These are phyloP conservation scores for Artemisia tridentata DNA, from an alignment of 129 eudicot species.

Conservation along the genomic window DNA sequence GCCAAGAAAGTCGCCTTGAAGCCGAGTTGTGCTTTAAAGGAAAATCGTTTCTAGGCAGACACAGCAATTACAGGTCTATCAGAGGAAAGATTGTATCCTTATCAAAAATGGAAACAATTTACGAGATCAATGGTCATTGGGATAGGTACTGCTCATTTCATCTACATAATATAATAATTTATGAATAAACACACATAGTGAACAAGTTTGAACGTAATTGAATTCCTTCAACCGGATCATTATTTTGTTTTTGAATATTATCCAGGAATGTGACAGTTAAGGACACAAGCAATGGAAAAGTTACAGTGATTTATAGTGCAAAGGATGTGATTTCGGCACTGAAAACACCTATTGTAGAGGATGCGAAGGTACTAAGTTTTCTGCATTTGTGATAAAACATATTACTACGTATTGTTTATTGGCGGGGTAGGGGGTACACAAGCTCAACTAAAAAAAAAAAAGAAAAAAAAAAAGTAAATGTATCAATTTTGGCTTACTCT, in stretches of 20 bases:
- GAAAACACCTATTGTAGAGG: slow-evolving; percentile 59
- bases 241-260: neutral
- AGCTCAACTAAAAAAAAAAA: too few relatives aligned
- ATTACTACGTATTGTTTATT: too few relatives aligned
- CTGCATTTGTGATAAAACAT: too few relatives aligned
- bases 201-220: too few relatives aligned
- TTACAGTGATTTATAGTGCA: slow-evolving; percentile 55
- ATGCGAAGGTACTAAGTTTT: slow-evolving; percentile 50
- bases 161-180: neutral
- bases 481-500: too few relatives aligned
- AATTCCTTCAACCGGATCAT: too few relatives aligned
- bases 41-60: slow-evolving; percentile 41
- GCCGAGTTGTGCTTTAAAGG: slow-evolving; percentile 69
- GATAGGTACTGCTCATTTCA: slow-evolving; percentile 53
- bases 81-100: slow-evolving; percentile 59
- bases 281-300: slow-evolving; percentile 53
- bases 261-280: slow-evolving; percentile 59
- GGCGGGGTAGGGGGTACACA: too few relatives aligned
- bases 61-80: slow-evolving; percentile 49
- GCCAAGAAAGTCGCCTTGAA: slow-evolving; percentile 72
- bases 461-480: too few relatives aligned
- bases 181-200: neutral
- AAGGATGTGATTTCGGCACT: slow-evolving; percentile 62
- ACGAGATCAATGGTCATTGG: slow-evolving; percentile 86
- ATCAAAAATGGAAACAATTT: slow-evolving; percentile 41